Percentiles rank a stretch among this genome's conserved stretches.
These are phyloP conservation scores for Petunia hybrid DNA, from an alignment of 305 asterid species.

Conservation along the genomic window DNA sequence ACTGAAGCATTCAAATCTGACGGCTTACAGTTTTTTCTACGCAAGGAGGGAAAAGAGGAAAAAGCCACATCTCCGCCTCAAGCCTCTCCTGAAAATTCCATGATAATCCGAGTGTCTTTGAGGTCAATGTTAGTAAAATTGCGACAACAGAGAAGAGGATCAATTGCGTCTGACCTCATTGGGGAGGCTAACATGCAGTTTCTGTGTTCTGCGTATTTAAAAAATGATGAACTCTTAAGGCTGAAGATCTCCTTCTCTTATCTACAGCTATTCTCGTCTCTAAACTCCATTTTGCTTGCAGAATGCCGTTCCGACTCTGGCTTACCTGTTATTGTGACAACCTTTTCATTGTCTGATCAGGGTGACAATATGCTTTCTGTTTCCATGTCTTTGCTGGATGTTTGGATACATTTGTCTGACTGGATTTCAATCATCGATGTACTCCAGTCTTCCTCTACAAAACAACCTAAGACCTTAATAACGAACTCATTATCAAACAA, in stretches of 20 bases:
- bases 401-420: slow-evolving; percentile 82
- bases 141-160: slow-evolving; percentile 54
- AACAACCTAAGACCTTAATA: slow-evolving; percentile 41
- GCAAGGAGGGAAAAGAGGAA: slow-evolving; percentile 55
- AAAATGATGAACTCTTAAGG: slow-evolving; percentile 50
- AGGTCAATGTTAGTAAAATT: slow-evolving; percentile 66
- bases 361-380: slow-evolving; percentile 58
- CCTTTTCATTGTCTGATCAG: slow-evolving; percentile 51
- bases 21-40: slow-evolving; percentile 58
- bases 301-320: slow-evolving; percentile 64
- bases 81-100: slow-evolving; percentile 49
- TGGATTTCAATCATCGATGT: slow-evolving; percentile 72
- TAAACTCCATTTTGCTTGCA: slow-evolving; percentile 75
- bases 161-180: slow-evolving; percentile 61
- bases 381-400: slow-evolving; percentile 65
- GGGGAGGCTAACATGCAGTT: slow-evolving; percentile 78
- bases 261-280: slow-evolving; percentile 70
- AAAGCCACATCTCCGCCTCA: slow-evolving; percentile 46
- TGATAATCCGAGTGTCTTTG: slow-evolving; percentile 63
- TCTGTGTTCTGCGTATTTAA: slow-evolving; percentile 61
- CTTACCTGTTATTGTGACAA: slow-evolving; percentile 65
- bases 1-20: slow-evolving; percentile 63
- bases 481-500: slow-evolving; percentile 44
- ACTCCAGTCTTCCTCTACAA: slow-evolving; percentile 48
- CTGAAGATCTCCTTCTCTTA: slow-evolving; percentile 68